Conservation (phyloP, 306 rosid genomes). For the Acacia melanoxylon region DNA sequence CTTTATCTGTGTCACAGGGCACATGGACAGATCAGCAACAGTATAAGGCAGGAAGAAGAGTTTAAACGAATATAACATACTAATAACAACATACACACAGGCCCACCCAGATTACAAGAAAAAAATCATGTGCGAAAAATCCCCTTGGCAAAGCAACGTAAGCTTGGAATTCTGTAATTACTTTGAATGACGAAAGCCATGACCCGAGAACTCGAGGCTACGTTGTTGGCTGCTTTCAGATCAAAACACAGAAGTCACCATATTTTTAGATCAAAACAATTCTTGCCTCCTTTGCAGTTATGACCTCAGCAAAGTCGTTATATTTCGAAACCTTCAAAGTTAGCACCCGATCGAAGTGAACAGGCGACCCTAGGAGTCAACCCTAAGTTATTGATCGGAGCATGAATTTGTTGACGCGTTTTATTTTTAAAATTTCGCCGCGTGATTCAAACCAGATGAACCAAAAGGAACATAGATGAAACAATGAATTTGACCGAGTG, state of each 20-base stretch:
- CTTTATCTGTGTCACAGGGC: slow-evolving; percentile 30
- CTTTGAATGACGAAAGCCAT: neutral
- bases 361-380: neutral
- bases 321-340: neutral
- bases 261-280: neutral
- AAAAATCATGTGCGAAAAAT: neutral
- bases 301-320: neutral
- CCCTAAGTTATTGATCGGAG: neutral
- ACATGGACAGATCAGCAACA: slow-evolving; percentile 7
- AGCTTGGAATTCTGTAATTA: neutral
- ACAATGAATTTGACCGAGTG: neutral
- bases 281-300: neutral
- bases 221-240: neutral
- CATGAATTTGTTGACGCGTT: neutral
- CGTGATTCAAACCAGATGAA: neutral
- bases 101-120: neutral
- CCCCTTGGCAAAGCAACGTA: neutral
- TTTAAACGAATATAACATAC: neutral
- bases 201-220: neutral
- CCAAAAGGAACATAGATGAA: neutral
- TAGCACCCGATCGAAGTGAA: neutral
- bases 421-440: neutral
- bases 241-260: neutral
- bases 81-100: neutral
- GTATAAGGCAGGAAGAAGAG: slow-evolving; percentile 5